phyloP scores from a whole-genome alignment of 2,329 filamentous ascomycete genomes.

The Colletotrichum graminicola region DNA sequence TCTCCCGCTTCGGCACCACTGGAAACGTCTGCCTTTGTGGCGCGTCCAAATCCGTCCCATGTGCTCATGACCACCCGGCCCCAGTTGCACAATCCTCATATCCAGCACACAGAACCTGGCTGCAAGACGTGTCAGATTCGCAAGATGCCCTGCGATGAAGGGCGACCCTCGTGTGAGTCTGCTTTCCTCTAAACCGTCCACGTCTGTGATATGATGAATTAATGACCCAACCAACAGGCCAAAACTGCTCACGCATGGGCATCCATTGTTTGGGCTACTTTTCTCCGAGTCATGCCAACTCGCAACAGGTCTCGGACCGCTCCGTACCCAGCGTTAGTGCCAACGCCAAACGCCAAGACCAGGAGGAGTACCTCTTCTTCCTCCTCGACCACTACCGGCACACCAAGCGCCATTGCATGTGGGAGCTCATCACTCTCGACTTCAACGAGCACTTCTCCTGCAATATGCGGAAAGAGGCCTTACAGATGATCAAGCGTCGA shows the following conservation, averaged over 20 bases:
- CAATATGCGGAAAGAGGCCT: slow-evolving; percentile 40
- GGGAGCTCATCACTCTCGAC: slow-evolving; percentile 39
- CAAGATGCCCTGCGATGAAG: slow-evolving; percentile 41
- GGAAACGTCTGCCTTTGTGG: slow-evolving; percentile 18
- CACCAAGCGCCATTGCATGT: slow-evolving; percentile 41
- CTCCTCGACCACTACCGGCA: slow-evolving; percentile 40
- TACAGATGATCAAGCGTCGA: slow-evolving; percentile 40
- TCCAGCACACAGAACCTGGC: slow-evolving; percentile 31
- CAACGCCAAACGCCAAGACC: slow-evolving; percentile 37
- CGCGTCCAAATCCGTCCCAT: slow-evolving; percentile 38
- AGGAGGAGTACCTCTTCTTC: slow-evolving; percentile 40
- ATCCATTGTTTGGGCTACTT: slow-evolving; percentile 40
- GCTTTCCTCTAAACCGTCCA: neutral
- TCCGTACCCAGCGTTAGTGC: slow-evolving; percentile 36
- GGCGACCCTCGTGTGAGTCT: slow-evolving; percentile 37
- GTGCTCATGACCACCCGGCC: slow-evolving; percentile 39
- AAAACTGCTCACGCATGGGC: slow-evolving; percentile 40
- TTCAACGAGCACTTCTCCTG: slow-evolving; percentile 39
- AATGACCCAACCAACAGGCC: slow-evolving; percentile 26
- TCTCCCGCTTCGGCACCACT: slow-evolving; percentile 19
- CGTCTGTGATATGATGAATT: neutral
- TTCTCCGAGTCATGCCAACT: slow-evolving; percentile 38
- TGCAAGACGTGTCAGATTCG: slow-evolving; percentile 40
- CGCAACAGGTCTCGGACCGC: slow-evolving; percentile 30
- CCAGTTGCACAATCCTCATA: slow-evolving; percentile 29